Conservation (phyloP, 106 monocot genomes). For the Allium sativum region DNA sequence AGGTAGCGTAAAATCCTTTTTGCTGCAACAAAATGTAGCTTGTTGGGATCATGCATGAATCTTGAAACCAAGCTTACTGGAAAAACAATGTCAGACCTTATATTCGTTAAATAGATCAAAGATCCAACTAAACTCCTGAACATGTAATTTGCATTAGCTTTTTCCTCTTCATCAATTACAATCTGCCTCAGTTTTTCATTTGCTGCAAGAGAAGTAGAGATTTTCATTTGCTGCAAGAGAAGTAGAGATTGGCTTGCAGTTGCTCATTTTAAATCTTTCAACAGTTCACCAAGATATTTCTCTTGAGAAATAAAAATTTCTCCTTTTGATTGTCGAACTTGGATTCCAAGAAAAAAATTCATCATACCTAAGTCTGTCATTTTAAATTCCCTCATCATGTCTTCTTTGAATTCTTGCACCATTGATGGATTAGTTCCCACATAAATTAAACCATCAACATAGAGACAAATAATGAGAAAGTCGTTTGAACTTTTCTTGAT, state of each 20-base stretch:
- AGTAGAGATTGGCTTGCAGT: not conserved
- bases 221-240: not conserved
- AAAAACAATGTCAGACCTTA: not conserved
- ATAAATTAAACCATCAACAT: constrained; percentile 9
- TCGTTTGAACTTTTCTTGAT: not conserved
- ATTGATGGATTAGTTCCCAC: not conserved
- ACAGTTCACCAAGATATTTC: not conserved
- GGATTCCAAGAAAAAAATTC: constrained; percentile 3
- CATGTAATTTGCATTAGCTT: no score
- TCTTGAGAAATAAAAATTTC: not conserved
- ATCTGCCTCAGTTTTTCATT: not conserved
- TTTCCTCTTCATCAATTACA: not conserved
- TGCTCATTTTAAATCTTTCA: not conserved
- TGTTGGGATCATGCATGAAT: not conserved
- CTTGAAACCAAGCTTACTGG: not conserved
- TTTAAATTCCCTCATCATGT: not conserved
- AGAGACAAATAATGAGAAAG: constrained; percentile 6
- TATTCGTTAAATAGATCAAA: not conserved
- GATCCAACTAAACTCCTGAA: not conserved
- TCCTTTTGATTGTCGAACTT: constrained; percentile 1
- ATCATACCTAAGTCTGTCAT: constrained; percentile 3
- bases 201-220: not conserved
- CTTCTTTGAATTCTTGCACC: not conserved
- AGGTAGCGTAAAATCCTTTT: not conserved
- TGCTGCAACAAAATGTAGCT: not conserved